Evolutionary conservation across 352 stramenopile species (phyloP), one percentile per base, ranked within the genome.

Genomic region (Phytophthora ohioensis): DNA sequence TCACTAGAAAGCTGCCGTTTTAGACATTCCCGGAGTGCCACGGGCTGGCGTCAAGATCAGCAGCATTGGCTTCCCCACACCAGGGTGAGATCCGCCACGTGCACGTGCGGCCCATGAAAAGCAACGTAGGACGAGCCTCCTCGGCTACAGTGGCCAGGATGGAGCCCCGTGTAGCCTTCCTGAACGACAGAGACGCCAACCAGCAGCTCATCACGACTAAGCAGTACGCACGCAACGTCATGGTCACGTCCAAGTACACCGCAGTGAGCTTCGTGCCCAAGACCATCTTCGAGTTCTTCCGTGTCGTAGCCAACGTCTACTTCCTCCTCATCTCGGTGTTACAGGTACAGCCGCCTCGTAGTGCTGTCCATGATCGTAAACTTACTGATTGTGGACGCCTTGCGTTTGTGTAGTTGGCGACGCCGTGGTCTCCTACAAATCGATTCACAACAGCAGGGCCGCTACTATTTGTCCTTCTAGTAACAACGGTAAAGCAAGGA

Each of bases 241-340:
- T 97, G 55, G 77, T 85, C 41, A 97, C 92, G 2, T 92, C 84
- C 69, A 98, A 97, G 79, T 99, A 99, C 80, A 98, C 95, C 9
- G 30, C 92, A 10, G 31, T 79, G 43, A 82, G 83, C 49, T 99
- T 99, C 75, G 64, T 99, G 46, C 96, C 97, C 13, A 87, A 98
- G 83, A 93, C 88, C n/a, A 91, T 98, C 54, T 88, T 95, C 47
- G 91, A 98, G 71, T 97, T 98, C 81, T 98, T 99, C 76, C 89
- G 94, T 34, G 82, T 95, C 58, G 91, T 97, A 48, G 94, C 92
- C 34, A 99, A 99, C 71, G 79, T 98, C 63, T 98, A 98, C 79
- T 98, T 99, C 75, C 74, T 98, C n/a, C 77, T 93, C 38, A 96
- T 98, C 43, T 96, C 92, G 9, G 60, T 95, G 36, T 84, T 99